Evolutionary conservation across 2,329 filamentous ascomycete species (phyloP).

Genomic region (Penicillium palitans): DNA sequence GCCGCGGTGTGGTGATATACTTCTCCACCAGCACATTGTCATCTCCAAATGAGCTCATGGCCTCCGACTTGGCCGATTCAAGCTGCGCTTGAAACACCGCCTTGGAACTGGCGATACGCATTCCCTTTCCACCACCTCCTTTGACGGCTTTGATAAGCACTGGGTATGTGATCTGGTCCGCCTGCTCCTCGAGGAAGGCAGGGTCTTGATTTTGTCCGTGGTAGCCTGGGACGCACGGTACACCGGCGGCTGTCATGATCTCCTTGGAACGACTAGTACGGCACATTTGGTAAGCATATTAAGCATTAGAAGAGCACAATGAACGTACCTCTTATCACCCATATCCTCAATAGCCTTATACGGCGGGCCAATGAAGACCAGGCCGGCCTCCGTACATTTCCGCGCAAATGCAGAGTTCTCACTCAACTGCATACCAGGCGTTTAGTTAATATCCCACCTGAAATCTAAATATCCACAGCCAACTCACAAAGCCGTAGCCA

Average conservation of each 20-base stretch:
- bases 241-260: constrained; percentile 93
- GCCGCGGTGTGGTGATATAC: constrained; percentile 65
- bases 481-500: constrained; percentile 77
- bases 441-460: neutral
- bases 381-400: constrained; percentile 82
- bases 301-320: neutral
- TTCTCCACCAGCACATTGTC: constrained; percentile 68
- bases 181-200: constrained; percentile 63
- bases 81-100: constrained; percentile 62
- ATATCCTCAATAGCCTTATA: constrained; percentile 73
- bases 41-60: constrained; percentile 64
- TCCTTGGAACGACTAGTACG: constrained; percentile 71
- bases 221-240: constrained; percentile 95
- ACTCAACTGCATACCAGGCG: constrained; percentile 56
- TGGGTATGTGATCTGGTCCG: constrained; percentile 67
- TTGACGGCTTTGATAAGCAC: constrained; percentile 67
- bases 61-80: constrained; percentile 64
- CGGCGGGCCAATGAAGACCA: constrained; percentile 93
- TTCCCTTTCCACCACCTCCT: constrained; percentile 67
- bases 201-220: constrained; percentile 81
- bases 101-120: constrained; percentile 61
- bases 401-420: constrained; percentile 91
- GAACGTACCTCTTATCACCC: constrained; percentile 78
- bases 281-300: constrained; percentile 10
- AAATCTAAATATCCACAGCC: neutral